Conservation (phyloP, 129 eudicot genomes). For the Artemisia tridentata region DNA sequence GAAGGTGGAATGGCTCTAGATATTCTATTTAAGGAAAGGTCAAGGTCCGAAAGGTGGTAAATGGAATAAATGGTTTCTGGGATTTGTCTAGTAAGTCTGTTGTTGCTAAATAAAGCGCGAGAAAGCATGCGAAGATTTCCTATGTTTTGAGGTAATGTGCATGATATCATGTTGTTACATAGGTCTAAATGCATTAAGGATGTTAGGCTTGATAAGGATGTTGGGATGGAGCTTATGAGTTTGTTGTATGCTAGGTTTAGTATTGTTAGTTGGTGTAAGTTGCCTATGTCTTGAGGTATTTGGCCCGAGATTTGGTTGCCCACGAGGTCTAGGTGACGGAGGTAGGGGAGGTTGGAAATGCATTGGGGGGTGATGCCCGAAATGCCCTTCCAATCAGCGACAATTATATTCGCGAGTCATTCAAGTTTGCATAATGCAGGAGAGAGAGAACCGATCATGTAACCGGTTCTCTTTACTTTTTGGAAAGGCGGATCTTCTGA, state of each 20-base stretch:
- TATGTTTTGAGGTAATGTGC: constrained; percentile 50
- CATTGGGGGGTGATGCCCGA: constrained; percentile 72
- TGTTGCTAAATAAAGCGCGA: constrained; percentile 62
- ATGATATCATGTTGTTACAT: constrained; percentile 58
- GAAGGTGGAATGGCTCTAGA: constrained; percentile 68
- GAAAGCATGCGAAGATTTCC: constrained; percentile 78
- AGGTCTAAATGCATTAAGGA: constrained; percentile 83
- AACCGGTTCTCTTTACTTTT: constrained; percentile 68
- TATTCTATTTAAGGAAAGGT: constrained; percentile 64
- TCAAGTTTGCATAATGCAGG: constrained; percentile 60
- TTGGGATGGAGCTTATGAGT: constrained; percentile 63
- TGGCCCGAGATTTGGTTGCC: constrained; percentile 76
- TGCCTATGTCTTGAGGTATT: constrained; percentile 67
- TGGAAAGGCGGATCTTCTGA: constrained; percentile 87
- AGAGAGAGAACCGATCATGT: constrained; percentile 84
- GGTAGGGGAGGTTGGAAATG: constrained; percentile 48
- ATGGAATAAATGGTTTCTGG: constrained; percentile 54
- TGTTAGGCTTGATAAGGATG: constrained; percentile 47
- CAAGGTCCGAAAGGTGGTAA: constrained; percentile 73
- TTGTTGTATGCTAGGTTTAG: constrained; percentile 75
- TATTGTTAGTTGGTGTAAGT: constrained; percentile 56
- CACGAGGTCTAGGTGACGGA: constrained; percentile 62
- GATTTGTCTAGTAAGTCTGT: constrained; percentile 48
- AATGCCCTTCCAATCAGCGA: constrained; percentile 95
- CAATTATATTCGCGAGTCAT: constrained; percentile 52